These are phyloP conservation scores for Pythium insidiosum DNA, from an alignment of 352 stramenopile species.

Conservation along the genomic window DNA sequence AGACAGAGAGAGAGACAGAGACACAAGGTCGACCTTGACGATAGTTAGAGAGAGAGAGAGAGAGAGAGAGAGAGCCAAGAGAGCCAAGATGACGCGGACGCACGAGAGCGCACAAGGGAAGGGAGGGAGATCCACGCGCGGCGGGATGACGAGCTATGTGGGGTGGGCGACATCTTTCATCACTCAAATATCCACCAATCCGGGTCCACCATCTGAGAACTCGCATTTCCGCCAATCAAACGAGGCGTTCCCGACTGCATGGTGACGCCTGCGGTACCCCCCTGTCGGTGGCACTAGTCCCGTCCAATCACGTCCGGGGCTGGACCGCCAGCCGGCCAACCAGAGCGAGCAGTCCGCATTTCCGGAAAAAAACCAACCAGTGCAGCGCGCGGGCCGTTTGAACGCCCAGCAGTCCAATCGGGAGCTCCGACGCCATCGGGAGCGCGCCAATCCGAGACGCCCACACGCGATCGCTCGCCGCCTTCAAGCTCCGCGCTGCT, in stretches of 20 bases:
- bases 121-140: slow-evolving; percentile 1
- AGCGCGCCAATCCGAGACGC: slow-evolving; percentile 2
- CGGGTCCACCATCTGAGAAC: neutral
- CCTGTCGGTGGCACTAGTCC: slow-evolving; percentile 28
- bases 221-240: slow-evolving; percentile 16
- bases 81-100: no score
- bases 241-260: neutral
- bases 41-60: no score
- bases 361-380: slow-evolving; percentile 39
- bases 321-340: slow-evolving; percentile 23
- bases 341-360: slow-evolving; percentile 28
- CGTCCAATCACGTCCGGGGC: slow-evolving; percentile 18
- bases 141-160: no score
- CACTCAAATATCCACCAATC: slow-evolving; percentile 16
- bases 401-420: slow-evolving; percentile 17
- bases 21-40: no score
- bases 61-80: no score
- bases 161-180: neutral
- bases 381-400: slow-evolving; percentile 13
- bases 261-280: no score
- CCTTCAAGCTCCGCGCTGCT: neutral
- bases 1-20: no score
- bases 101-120: no score
- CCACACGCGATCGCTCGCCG: neutral
- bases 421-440: slow-evolving; percentile 9